Percentiles rank a stretch among this genome's conserved stretches.
Evolutionary conservation across 139 green algal species (phyloP).

Genomic region (Desmodesmus armatus): DNA sequence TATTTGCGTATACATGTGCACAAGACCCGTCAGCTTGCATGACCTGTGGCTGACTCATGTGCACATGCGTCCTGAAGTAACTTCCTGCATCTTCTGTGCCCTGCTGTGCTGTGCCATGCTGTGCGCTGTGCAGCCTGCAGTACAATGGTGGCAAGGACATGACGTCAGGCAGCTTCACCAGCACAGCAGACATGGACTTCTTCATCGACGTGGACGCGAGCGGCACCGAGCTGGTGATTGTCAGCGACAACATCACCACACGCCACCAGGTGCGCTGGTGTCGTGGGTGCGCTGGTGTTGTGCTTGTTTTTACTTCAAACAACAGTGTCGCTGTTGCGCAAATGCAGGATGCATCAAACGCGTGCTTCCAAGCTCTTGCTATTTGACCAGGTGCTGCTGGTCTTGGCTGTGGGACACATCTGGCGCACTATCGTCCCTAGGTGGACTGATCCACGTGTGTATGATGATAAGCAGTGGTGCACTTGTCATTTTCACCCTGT

Average conservation of each 20-base stretch:
- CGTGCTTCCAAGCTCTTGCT: not conserved
- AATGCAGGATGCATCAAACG: not conserved
- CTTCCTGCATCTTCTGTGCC: not conserved
- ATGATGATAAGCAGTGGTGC: not conserved
- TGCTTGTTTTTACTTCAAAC: not conserved
- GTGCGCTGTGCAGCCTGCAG: conserved; percentile 41
- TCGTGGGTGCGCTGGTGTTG: not conserved
- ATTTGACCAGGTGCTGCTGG: not conserved
- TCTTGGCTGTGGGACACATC: too few species aligned
- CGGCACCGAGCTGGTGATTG: conserved; percentile 75
- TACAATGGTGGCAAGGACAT: conserved; percentile 56
- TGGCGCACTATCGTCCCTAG: not conserved
- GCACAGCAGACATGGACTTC: conserved; percentile 82
- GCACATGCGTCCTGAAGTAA: too few species aligned
- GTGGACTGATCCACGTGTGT: not conserved
- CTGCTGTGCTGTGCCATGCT: too few species aligned
- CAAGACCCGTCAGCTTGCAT: too few species aligned
- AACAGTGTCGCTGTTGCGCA: not conserved
- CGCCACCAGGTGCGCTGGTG: conserved; percentile 50
- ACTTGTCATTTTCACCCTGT: not conserved
- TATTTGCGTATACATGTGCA: too few species aligned
- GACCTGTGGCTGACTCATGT: too few species aligned
- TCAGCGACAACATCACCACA: conserved; percentile 64
- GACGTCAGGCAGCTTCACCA: conserved; percentile 47
- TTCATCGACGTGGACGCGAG: conserved; percentile 80